Base-by-base conservation (phyloP, 768 basidiomycete species). In the Tylopilus vinaceipallidus region DNA sequence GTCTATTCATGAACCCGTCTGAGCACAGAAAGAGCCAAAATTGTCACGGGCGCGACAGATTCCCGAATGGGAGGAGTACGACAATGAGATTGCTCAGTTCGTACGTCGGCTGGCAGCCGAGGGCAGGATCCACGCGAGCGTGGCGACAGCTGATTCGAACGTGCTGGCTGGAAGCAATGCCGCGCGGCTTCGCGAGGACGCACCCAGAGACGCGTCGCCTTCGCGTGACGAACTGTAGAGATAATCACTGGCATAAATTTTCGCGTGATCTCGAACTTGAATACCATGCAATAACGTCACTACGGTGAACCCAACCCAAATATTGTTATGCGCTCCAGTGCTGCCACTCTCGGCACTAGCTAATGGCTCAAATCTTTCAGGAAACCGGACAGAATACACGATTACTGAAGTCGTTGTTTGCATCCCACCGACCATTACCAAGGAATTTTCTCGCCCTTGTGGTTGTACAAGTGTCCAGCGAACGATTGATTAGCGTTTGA, bases 51-150 rank as follows among this genome's bases (percentile, higher is more conserved):
- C 97, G 4, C 82, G 95, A 32, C 84, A 93, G 60, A 97, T 98
- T 45, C 95, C 97, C 0, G 97, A 98, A 64, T 99, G 97, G 97
- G 93, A 95, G 54, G 81, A 81, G 42, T 98, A 98, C 63, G 95
- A 99, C 66, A 62, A 73, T 6, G 94, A 99, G 69, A 94, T 98
- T 44, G 86, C 95, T 2, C 76, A 71, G 23, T 91, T 99, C 53
- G 85, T 89, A 0, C 77, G 81, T 22, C 75, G 81, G 45, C 74
- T 95, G 38, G 84, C 87, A 3, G 75, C 83, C 12, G 76, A 82
- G 24, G 90, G 90, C 22, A 74, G 79, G 55, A 84, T 92, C 49
- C 81, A 75, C 32, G 84, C 84, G 2, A 78, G 79, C 19, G 78
- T 83, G 27, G 84, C 81, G 10, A 79, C 82, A 4, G 84, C 83